Percentiles rank a stretch among this genome's conserved stretches.
Conservation (phyloP, 2,329 filamentous ascomycete genomes). For the Colletotrichum sp. region DNA sequence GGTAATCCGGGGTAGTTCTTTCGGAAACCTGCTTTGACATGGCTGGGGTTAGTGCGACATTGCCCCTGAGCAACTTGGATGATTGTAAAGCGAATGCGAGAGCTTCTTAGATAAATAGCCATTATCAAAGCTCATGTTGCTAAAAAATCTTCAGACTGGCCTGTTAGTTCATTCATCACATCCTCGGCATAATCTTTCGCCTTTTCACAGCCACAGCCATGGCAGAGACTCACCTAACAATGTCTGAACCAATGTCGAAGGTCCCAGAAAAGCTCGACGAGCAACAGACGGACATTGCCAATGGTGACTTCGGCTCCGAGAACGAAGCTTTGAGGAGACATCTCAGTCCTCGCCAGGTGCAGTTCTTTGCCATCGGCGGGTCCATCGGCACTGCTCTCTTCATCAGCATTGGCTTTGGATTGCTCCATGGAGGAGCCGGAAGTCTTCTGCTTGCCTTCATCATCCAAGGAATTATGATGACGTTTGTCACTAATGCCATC, state of each 20-base stretch:
- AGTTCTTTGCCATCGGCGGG: not conserved
- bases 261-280: not conserved
- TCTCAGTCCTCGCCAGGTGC: not conserved
- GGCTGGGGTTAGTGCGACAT: too few species aligned
- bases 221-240: not conserved
- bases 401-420: conserved; percentile 39
- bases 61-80: not conserved
- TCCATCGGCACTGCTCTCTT: conserved; percentile 23
- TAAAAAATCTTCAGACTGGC: not conserved
- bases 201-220: not conserved
- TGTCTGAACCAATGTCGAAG: not conserved
- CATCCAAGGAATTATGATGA: conserved; percentile 45
- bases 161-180: not conserved
- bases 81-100: not conserved
- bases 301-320: not conserved
- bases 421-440: conserved; percentile 43
- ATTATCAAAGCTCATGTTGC: not conserved
- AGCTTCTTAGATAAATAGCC: not conserved
- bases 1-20: not conserved
- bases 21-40: not conserved
- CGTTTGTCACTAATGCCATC: conserved; percentile 52
- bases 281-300: not conserved
- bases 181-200: not conserved
- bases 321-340: not conserved
- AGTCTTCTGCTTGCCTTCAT: conserved; percentile 50